Base-by-base conservation (phyloP, 805 yeast genomes). In the Brettanomyces nanus region DNA sequence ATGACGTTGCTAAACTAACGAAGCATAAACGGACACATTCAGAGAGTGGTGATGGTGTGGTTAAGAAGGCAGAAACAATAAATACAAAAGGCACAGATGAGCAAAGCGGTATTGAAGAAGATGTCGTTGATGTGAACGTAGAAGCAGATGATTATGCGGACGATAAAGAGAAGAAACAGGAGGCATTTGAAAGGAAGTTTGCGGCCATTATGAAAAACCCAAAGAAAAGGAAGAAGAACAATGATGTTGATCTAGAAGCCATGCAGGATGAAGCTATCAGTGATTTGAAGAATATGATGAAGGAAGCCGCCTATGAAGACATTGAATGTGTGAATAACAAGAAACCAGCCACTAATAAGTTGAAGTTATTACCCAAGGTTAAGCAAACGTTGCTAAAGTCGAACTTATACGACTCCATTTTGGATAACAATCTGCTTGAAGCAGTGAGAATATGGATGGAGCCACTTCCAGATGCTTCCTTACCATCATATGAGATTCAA, bases 401-500 rank as follows among this genome's bases (percentile, higher is more conserved):
- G 2, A 83, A 81, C 56, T 68, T 92, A 50, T 89, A 95, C 25
- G 95, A 90, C 54, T 82, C 95, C 21, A 85, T 92, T 42, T 69
- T 92, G 53, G 99, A 92, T 65, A 92, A 92, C 58, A 92, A 92
- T 59, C 62, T 92, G 50, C 68, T 92, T 42, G 97, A 90, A 52
- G 90, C 95, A 36, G 89, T 92, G 20, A 74, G 97, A 49, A 80
- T 86, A 58, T 92, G 99, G 99, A 69, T 92, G 41, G 99, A 92
- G 61, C 99, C 99, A 22, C 70, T 92, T 51, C 98, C 98, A 3
- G 97, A 94, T 68, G 95, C 94, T 33, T 85, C 96, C 9, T 70
- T 92, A 62, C 99, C 99, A n/a, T 89, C 95, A 1, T 92, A 83
- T 63, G 95, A 87, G 59, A 90, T 92, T 47, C 98, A 92, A 59